Percentiles rank a stretch among this genome's conserved stretches.
phyloP scores from a whole-genome alignment of 495 filamentous ascomycete genomes.

The Halenospora varia region DNA sequence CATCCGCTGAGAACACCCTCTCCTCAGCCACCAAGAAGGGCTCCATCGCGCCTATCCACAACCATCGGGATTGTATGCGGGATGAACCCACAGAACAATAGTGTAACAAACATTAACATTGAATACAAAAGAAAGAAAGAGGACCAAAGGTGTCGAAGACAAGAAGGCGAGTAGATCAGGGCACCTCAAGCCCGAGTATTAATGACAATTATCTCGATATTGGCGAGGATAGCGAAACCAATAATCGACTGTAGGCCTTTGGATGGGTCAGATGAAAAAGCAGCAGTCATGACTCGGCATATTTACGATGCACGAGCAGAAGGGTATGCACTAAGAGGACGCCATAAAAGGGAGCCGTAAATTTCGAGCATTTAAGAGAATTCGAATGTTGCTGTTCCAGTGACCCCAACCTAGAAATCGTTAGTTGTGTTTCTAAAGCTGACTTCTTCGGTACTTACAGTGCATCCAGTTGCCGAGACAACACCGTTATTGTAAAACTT shows the following conservation, averaged over 20 bases:
- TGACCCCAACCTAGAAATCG: slow-evolving; percentile 12
- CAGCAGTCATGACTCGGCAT: slow-evolving; percentile 18
- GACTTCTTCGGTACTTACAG: slow-evolving; percentile 47
- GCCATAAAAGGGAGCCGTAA: neutral
- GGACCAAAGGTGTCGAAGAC: slow-evolving; percentile 10
- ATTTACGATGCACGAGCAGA: slow-evolving; percentile 1
- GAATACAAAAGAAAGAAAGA: slow-evolving; percentile 23
- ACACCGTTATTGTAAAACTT: slow-evolving; percentile 50
- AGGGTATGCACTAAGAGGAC: slow-evolving; percentile 7
- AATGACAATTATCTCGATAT: slow-evolving; percentile 12
- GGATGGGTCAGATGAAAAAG: slow-evolving; percentile 9
- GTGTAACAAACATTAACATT: slow-evolving; percentile 28
- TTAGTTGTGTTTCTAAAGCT: slow-evolving; percentile 7
- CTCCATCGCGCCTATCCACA: slow-evolving; percentile 16
- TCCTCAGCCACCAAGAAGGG: slow-evolving; percentile 7
- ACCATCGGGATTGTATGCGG: slow-evolving; percentile 6
- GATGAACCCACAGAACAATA: slow-evolving; percentile 8
- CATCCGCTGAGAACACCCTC: slow-evolving; percentile 22
- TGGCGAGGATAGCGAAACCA: slow-evolving; percentile 14
- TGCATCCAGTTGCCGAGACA: slow-evolving; percentile 57
- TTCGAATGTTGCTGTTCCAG: slow-evolving; percentile 13
- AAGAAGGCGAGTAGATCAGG: slow-evolving; percentile 7
- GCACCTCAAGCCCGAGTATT: slow-evolving; percentile 1
- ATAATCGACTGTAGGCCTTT: slow-evolving; percentile 13
- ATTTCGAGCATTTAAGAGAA: slow-evolving; percentile 14